Conservation (phyloP, 495 filamentous ascomycete genomes). For the Penicillium bovifimosum region DNA sequence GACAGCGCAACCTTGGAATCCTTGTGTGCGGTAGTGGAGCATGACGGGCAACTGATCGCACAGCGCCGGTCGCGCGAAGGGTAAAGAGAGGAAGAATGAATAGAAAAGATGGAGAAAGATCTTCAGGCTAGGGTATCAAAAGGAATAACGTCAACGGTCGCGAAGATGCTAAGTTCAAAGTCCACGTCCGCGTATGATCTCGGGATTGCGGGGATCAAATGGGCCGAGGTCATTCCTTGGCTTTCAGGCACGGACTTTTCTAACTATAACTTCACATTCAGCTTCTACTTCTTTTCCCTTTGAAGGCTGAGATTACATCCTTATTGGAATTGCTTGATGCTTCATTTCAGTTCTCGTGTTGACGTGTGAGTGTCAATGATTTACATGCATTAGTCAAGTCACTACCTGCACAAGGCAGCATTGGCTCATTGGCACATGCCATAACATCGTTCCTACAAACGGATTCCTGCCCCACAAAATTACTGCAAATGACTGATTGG, state of each 20-base stretch:
- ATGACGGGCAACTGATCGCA: constrained; percentile 42
- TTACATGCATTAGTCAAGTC: too few species aligned
- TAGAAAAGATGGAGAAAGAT: background rate
- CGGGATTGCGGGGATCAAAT: constrained; percentile 12
- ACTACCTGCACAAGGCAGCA: too few species aligned
- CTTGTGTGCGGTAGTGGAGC: constrained; percentile 88
- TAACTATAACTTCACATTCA: background rate
- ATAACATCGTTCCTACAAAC: too few species aligned
- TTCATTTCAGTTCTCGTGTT: too few species aligned
- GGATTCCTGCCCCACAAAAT: background rate
- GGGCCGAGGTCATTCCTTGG: constrained; percentile 6
- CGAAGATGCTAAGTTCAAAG: background rate
- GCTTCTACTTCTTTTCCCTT: background rate
- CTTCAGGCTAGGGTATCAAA: constrained; percentile 13
- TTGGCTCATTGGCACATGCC: too few species aligned
- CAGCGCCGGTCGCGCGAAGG: constrained; percentile 5
- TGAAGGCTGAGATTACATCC: too few species aligned
- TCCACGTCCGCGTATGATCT: background rate
- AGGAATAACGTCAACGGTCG: background rate
- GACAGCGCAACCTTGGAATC: constrained; percentile 89
- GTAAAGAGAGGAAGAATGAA: background rate
- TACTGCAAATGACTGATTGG: background rate
- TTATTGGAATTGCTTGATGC: too few species aligned
- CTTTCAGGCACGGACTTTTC: constrained; percentile 1
- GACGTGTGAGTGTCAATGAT: too few species aligned